phyloP scores from a whole-genome alignment of 2,329 filamentous ascomycete species.

The Scopulariopsis brevicaulis region DNA sequence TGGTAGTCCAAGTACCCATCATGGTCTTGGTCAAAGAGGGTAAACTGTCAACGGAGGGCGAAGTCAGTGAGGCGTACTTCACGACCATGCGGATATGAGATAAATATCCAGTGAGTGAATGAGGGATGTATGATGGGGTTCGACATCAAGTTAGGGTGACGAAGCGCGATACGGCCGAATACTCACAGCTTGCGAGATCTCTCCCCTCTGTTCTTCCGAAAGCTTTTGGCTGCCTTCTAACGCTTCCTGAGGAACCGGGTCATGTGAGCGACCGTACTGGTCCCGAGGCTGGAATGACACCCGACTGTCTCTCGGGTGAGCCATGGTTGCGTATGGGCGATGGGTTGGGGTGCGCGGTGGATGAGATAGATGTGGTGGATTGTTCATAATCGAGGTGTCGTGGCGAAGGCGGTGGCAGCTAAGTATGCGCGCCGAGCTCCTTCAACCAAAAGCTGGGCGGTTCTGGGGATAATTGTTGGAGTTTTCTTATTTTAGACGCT shows the following conservation, averaged over 20 bases:
- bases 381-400: conserved; percentile 1
- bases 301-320: conserved; percentile 2
- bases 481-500: not conserved
- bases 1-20: conserved; percentile 90
- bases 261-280: conserved; percentile 1
- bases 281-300: conserved; percentile 5
- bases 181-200: conserved; percentile 10
- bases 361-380: conserved; percentile 1
- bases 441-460: not conserved
- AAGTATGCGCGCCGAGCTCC: not conserved
- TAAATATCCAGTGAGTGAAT: not conserved
- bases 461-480: not conserved
- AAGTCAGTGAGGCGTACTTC: not conserved
- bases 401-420: not conserved
- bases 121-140: not conserved
- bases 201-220: conserved; percentile 9
- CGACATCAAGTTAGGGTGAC: not conserved
- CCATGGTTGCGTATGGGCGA: conserved; percentile 3
- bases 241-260: conserved; percentile 2
- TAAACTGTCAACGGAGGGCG: conserved; percentile 5
- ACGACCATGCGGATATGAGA: not conserved
- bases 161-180: not conserved
- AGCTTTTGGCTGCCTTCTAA: conserved; percentile 8
- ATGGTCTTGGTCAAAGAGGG: conserved; percentile 10
- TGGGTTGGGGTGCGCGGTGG: conserved; percentile 3